phyloP scores from a whole-genome alignment of 2,329 filamentous ascomycete genomes.

The Piedraia hortae region DNA sequence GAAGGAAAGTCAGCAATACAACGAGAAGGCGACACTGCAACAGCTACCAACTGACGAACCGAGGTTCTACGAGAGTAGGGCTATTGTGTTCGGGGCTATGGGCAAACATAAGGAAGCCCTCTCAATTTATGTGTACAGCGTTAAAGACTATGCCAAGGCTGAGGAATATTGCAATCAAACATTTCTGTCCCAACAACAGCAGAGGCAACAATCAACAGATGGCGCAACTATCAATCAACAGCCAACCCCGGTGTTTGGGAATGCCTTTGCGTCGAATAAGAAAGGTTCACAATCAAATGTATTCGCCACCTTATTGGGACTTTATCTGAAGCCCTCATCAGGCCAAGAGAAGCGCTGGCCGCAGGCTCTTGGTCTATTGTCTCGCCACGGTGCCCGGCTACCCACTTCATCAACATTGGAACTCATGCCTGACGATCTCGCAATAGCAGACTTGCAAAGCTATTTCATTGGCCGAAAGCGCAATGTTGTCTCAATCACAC shows the following conservation, averaged over 20 bases:
- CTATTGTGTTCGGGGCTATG: constrained; percentile 82
- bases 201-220: constrained; percentile 4
- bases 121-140: constrained; percentile 92
- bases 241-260: too few species aligned
- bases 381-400: constrained; percentile 70
- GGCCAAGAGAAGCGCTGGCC: constrained; percentile 34
- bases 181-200: constrained; percentile 27
- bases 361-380: constrained; percentile 67
- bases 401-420: constrained; percentile 66
- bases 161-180: constrained; percentile 94
- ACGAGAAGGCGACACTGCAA: constrained; percentile 33
- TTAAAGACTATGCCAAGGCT: constrained; percentile 63
- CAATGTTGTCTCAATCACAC: constrained; percentile 54
- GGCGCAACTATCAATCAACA: too few species aligned
- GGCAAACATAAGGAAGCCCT: constrained; percentile 81
- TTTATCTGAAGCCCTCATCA: constrained; percentile 64
- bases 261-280: too few species aligned
- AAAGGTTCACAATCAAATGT: constrained; percentile 39
- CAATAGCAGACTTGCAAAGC: constrained; percentile 51
- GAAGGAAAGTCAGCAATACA: constrained; percentile 51
- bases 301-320: constrained; percentile 67
- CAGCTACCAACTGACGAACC: constrained; percentile 59
- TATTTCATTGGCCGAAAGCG: constrained; percentile 86
- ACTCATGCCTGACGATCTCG: constrained; percentile 56
- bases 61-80: constrained; percentile 65